Conservation (phyloP, 257 asterid genomes). For the Przewalskia tangutica region DNA sequence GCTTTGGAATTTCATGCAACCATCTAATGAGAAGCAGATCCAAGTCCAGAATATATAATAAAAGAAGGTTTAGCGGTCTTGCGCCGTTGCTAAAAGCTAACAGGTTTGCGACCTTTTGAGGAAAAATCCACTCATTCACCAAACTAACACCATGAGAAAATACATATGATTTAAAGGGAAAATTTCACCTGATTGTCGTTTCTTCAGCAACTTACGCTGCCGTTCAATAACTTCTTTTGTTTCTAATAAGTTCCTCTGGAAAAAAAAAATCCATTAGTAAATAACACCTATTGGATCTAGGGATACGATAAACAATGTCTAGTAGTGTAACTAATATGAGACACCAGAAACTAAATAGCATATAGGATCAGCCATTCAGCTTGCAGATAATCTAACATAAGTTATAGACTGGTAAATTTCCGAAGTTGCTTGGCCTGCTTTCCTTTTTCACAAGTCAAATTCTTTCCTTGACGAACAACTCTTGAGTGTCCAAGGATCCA, state of each 20-base stretch:
- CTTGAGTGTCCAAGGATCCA: background rate
- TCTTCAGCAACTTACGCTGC: conserved; percentile 82
- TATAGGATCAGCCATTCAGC: background rate
- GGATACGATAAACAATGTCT: background rate
- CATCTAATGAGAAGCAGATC: background rate
- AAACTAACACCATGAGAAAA: background rate
- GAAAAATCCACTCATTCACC: background rate
- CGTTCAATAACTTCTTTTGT: conserved; percentile 88
- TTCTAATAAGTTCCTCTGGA: conserved; percentile 72
- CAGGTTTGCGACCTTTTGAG: background rate
- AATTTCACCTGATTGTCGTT: conserved; percentile 65
- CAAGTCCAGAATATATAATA: background rate
- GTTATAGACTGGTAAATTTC: background rate
- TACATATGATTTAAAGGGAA: conserved; percentile 1
- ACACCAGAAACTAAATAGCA: background rate
- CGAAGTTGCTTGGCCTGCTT: background rate
- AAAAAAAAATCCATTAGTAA: background rate
- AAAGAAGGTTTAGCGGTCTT: background rate
- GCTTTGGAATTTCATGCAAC: background rate
- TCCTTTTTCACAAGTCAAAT: background rate
- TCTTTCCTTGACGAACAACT: background rate
- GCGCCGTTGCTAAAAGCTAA: background rate
- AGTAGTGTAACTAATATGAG: background rate
- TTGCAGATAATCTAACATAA: background rate
- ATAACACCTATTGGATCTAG: background rate